Base-by-base conservation (phyloP, 1,139 yeast genomes). In the Pneumocystis murina region DNA sequence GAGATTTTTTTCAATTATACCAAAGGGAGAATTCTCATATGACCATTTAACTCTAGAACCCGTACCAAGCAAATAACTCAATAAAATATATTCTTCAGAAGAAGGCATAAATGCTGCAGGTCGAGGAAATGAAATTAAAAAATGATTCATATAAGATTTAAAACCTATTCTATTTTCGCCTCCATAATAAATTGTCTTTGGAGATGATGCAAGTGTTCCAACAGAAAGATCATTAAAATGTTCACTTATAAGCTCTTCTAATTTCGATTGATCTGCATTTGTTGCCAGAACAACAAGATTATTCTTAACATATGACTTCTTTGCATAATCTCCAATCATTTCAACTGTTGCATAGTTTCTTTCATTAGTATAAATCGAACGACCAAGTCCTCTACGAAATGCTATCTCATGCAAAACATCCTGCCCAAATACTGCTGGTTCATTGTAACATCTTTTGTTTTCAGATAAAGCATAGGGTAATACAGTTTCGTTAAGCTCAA, bases 351-450 rank as follows among this genome's bases (percentile, higher is more conserved):
- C 78, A 68, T 79, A 76, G 68, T 78, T 76, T 64, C 76, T 76
- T 64, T 89, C 87, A 75, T 87, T 87, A 73, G 83, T 88, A 74
- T 81, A 81, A 71, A 89, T 80, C 69, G 96, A 86, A 77, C 85
- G 84, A 72, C 97, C 97, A 72, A 88, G 84, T 64, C 96, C 97
- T 68, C 78, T 80, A 81, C 94, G 87, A 84, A 87, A 92, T 61
- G 96, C 83, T 66, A 84, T 78, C 71, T 83, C 83, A 78, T 88
- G 94, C 73, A 91, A 83, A 70, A 84, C 82, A 76, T 90, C 97
- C 87, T 85, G 60, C 76, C 75, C 41, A 77, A 72, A 71, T 83
- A 80, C 70, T 76, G 79, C 64, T 70, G 68, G 69, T 78, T 83
- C 69, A 97, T 97, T 67, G 83, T 76, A 59, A 88, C 96, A 69